A percentile compares a stretch with the other conserved stretches of the same genome.
Evolutionary conservation across 1,284 basidiomycete species (phyloP).

Genomic region (Ustilago hordei): DNA sequence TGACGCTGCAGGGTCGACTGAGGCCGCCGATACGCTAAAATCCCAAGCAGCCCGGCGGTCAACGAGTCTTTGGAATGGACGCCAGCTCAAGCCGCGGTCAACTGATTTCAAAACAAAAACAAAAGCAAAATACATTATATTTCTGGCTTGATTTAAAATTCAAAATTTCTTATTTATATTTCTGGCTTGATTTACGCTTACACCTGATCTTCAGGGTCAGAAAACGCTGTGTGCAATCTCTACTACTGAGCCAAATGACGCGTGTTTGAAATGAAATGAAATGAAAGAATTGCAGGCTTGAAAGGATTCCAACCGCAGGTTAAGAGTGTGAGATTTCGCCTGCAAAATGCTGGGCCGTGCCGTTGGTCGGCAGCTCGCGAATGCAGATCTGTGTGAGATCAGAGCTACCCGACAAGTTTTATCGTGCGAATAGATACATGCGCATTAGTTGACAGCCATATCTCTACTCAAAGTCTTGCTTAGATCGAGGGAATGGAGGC

Average conservation of each 20-base stretch:
- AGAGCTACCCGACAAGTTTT: too few species aligned
- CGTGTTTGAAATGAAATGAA: not conserved
- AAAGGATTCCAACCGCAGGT: not conserved
- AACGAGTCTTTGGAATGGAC: not conserved
- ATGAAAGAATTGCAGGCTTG: not conserved
- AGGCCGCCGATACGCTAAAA: conserved; percentile 3
- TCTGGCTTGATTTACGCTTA: not conserved
- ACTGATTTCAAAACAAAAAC: not conserved
- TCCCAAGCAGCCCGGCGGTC: not conserved
- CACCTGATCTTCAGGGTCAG: conserved; percentile 1
- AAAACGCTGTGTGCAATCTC: not conserved
- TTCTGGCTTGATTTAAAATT: not conserved
- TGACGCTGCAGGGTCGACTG: conserved; percentile 1
- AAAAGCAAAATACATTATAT: not conserved
- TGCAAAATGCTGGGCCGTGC: not conserved
- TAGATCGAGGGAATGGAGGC: too few species aligned
- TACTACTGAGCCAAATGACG: not conserved
- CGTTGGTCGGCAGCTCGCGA: conserved; percentile 14
- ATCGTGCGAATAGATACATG: too few species aligned
- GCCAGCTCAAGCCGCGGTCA: conserved; percentile 2
- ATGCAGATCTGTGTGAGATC: conserved; percentile 1
- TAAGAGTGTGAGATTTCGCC: not conserved
- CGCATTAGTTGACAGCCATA: too few species aligned
- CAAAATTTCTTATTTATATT: not conserved
- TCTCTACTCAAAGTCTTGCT: not conserved